These are phyloP conservation scores for Cyberlindnera maclurae DNA, from an alignment of 805 yeast species.

Conservation along the genomic window DNA sequence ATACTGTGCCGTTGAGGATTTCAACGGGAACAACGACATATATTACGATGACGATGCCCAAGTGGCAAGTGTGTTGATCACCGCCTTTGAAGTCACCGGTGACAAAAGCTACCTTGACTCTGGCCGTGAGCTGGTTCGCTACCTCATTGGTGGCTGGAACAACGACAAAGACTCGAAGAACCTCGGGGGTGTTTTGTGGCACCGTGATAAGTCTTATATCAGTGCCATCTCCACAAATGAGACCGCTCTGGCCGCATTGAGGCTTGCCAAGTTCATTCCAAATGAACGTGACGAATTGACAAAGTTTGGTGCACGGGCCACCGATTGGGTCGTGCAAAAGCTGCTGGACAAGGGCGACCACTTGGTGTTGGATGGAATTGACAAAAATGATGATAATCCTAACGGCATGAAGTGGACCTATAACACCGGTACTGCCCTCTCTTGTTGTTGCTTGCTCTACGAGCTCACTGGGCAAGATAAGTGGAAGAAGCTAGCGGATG, in stretches of 20 bases:
- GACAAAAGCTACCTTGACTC: slow-evolving; percentile 44
- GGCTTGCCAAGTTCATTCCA: slow-evolving; percentile 47
- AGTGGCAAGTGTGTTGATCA: slow-evolving; percentile 54
- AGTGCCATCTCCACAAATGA: slow-evolving; percentile 66
- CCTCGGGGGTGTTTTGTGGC: slow-evolving; percentile 65
- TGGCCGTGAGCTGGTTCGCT: slow-evolving; percentile 51
- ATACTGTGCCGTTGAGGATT: slow-evolving; percentile 58
- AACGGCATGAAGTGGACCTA: slow-evolving; percentile 58
- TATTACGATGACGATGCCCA: slow-evolving; percentile 76
- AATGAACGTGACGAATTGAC: slow-evolving; percentile 39
- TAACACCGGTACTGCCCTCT: slow-evolving; percentile 59
- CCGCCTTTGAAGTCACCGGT: slow-evolving; percentile 63
- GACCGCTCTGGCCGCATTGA: slow-evolving; percentile 54
- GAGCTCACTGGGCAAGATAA: slow-evolving; percentile 41
- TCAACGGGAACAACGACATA: slow-evolving; percentile 52
- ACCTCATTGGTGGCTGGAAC: slow-evolving; percentile 61
- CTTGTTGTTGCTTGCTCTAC: slow-evolving; percentile 45
- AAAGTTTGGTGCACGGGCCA: slow-evolving; percentile 52
- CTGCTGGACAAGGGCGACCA: slow-evolving; percentile 49
- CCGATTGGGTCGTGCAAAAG: slow-evolving; percentile 47
- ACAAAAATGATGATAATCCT: slow-evolving; percentile 29
- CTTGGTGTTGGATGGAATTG: slow-evolving; percentile 55
- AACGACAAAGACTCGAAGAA: slow-evolving; percentile 15
- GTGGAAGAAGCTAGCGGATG: slow-evolving; percentile 33
- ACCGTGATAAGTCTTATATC: slow-evolving; percentile 48